Conservation (phyloP, 306 rosid species). For the Castanospermum australe region DNA sequence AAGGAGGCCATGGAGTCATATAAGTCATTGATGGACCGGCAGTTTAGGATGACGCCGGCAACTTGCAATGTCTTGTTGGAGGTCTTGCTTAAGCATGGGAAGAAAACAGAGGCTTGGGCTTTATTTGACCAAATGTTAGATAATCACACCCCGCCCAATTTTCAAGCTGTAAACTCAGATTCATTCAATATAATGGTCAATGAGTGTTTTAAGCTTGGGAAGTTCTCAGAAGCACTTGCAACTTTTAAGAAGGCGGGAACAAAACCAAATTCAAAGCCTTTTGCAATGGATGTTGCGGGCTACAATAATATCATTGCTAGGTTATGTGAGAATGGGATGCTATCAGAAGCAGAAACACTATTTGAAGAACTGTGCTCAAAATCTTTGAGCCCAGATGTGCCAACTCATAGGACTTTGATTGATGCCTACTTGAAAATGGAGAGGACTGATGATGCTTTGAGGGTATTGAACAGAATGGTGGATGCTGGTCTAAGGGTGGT, state of each 20-base stretch:
- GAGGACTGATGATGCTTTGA: slow-evolving; percentile 74
- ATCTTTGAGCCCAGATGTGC: slow-evolving; percentile 84
- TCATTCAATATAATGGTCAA: slow-evolving; percentile 88
- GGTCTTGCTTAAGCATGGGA: slow-evolving; percentile 72
- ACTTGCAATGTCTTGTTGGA: slow-evolving; percentile 85
- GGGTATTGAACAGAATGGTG: slow-evolving; percentile 74
- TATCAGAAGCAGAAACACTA: slow-evolving; percentile 62
- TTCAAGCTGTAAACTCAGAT: slow-evolving; percentile 88
- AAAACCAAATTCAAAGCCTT: slow-evolving; percentile 67
- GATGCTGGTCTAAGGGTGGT: slow-evolving; percentile 87
- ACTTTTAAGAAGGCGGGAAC: slow-evolving; percentile 85
- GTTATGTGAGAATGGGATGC: slow-evolving; percentile 77
- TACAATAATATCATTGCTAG: slow-evolving; percentile 79
- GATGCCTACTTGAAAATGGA: slow-evolving; percentile 67
- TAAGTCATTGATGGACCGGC: slow-evolving; percentile 61
- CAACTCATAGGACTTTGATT: slow-evolving; percentile 71
- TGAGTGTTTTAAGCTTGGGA: slow-evolving; percentile 69
- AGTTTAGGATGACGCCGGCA: slow-evolving; percentile 80
- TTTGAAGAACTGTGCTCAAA: slow-evolving; percentile 75
- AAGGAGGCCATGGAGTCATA: slow-evolving; percentile 94
- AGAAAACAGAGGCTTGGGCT: slow-evolving; percentile 56
- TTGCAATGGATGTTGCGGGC: slow-evolving; percentile 92
- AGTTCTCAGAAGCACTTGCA: slow-evolving; percentile 53
- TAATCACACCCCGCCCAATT: slow-evolving; percentile 84
- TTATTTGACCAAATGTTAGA: slow-evolving; percentile 82